Evolutionary conservation across 306 rosid genomes (phyloP).

Genomic region (Cucumis hystrix): DNA sequence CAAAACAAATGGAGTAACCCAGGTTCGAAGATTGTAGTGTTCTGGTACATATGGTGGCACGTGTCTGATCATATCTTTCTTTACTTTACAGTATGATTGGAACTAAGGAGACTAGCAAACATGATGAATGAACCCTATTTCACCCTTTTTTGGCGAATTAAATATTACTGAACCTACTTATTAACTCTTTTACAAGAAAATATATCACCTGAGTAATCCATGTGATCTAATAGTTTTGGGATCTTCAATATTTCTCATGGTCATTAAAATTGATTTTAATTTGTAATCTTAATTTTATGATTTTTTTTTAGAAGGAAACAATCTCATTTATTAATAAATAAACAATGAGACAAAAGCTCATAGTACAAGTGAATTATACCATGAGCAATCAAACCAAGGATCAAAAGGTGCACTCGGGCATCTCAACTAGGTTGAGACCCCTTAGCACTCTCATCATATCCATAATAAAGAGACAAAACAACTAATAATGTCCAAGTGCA

Average conservation of each 20-base stretch:
- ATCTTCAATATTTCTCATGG: neutral
- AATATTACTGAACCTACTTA: neutral
- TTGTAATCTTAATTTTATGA: neutral
- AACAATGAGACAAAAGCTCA: too few species aligned
- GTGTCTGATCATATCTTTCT: neutral
- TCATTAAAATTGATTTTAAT: neutral
- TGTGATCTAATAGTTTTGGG: neutral
- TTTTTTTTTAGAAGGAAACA: too few species aligned
- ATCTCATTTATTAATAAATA: too few species aligned
- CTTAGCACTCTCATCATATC: too few species aligned
- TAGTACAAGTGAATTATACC: too few species aligned
- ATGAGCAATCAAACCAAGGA: too few species aligned
- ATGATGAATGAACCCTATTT: neutral
- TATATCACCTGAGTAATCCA: neutral
- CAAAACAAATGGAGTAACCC: constrained; percentile 72
- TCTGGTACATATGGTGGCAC: neutral
- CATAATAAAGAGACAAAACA: too few species aligned
- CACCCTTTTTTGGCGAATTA: neutral
- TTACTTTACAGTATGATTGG: neutral
- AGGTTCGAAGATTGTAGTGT: constrained; percentile 23
- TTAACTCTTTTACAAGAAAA: neutral
- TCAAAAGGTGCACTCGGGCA: too few species aligned
- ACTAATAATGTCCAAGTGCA: too few species aligned
- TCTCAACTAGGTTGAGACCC: too few species aligned
- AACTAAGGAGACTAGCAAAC: neutral